These are phyloP conservation scores for Coniella vitis DNA, from an alignment of 2,329 filamentous ascomycete species.

Conservation along the genomic window DNA sequence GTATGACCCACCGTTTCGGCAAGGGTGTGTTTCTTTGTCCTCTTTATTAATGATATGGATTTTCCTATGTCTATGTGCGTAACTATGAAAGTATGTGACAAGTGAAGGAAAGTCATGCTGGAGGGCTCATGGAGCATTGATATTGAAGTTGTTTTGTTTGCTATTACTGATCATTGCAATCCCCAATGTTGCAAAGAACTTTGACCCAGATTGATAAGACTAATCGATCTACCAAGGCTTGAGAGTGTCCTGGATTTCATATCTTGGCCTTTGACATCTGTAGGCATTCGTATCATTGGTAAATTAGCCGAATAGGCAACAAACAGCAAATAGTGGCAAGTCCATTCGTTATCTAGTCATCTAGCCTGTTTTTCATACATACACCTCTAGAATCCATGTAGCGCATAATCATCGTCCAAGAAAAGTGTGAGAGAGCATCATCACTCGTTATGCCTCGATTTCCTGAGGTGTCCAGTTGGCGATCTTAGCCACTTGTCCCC, in stretches of 20 bases:
- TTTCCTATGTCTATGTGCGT: background rate
- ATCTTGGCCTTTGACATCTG: too few relatives aligned
- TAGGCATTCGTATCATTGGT: too few relatives aligned
- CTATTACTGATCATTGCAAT: too few relatives aligned
- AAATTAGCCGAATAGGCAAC: background rate
- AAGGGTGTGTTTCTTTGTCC: background rate
- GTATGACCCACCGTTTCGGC: background rate
- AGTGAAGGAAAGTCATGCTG: too few relatives aligned
- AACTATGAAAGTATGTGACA: too few relatives aligned
- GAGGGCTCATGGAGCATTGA: too few relatives aligned
- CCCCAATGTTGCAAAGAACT: too few relatives aligned
- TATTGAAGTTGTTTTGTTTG: too few relatives aligned
- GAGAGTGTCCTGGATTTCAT: too few relatives aligned
- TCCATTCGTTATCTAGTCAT: background rate
- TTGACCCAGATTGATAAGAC: too few relatives aligned
- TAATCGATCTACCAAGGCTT: too few relatives aligned
- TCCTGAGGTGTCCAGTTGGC: conserved; percentile 61
- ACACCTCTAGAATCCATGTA: background rate
- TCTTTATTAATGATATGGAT: background rate
- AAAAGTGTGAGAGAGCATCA: too few relatives aligned
- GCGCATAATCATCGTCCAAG: background rate
- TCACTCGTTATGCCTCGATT: conserved; percentile 49
- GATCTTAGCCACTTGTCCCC: conserved; percentile 35
- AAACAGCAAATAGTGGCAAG: background rate
- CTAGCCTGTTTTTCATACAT: background rate